phyloP scores from a whole-genome alignment of 1,139 yeast genomes.

The Debaryomyces psychrophilus region DNA sequence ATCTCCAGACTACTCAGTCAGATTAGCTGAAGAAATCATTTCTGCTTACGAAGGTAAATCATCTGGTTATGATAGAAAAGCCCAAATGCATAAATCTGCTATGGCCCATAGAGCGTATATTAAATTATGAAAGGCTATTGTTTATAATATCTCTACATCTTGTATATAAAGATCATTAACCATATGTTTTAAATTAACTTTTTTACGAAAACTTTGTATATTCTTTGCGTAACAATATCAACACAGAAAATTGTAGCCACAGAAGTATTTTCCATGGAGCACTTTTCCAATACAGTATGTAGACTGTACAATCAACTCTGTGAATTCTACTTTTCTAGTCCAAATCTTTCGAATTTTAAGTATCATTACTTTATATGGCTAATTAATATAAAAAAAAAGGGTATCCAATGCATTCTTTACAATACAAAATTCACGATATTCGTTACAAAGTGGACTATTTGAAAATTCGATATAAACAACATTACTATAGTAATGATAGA shows the following conservation, averaged over 20 bases:
- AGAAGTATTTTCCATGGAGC: background rate
- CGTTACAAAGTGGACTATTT: slow-evolving; percentile 34
- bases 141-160: slow-evolving; percentile 1
- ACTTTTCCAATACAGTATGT: background rate
- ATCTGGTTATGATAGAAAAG: slow-evolving; percentile 81
- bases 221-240: slow-evolving; percentile 3
- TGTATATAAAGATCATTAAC: slow-evolving; percentile 8
- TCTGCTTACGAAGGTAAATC: slow-evolving; percentile 79
- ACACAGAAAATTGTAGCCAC: background rate
- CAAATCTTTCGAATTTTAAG: background rate
- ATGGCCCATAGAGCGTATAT: slow-evolving; percentile 79
- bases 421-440: slow-evolving; percentile 22
- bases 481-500: slow-evolving; percentile 43
- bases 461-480: slow-evolving; percentile 41
- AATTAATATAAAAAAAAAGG: background rate
- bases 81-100: slow-evolving; percentile 82
- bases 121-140: slow-evolving; percentile 32
- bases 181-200: slow-evolving; percentile 5
- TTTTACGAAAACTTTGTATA: background rate
- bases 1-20: slow-evolving; percentile 79
- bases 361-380: background rate
- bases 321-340: too few species aligned
- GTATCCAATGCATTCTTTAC: slow-evolving; percentile 9
- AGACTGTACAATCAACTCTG: background rate
- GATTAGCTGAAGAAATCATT: slow-evolving; percentile 87